A percentile compares a stretch with the other conserved stretches of the same genome.
phyloP scores from a whole-genome alignment of 2,329 filamentous ascomycete species.

The Hypoxylon sp. region DNA sequence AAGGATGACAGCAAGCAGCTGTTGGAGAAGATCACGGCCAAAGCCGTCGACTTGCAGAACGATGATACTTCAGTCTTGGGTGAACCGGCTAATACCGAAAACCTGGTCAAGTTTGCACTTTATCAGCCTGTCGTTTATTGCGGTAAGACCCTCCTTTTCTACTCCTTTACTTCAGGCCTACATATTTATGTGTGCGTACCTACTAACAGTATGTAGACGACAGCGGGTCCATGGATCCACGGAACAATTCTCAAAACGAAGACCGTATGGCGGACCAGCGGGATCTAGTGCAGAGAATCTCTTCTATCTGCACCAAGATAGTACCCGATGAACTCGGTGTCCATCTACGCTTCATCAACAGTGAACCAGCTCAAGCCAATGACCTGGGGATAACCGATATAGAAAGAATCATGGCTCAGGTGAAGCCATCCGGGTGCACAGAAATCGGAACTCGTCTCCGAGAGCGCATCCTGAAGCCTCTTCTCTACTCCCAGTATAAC shows the following conservation, averaged over 20 bases:
- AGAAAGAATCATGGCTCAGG: slow-evolving; percentile 18
- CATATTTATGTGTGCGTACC: too few species aligned
- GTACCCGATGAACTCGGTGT: slow-evolving; percentile 39
- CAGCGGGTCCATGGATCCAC: slow-evolving; percentile 34
- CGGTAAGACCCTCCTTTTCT: slow-evolving; percentile 8
- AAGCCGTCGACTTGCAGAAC: slow-evolving; percentile 33
- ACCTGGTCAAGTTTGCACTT: slow-evolving; percentile 34
- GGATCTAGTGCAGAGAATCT: slow-evolving; percentile 28
- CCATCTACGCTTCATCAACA: slow-evolving; percentile 37
- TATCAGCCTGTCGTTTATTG: slow-evolving; percentile 39
- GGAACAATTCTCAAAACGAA: slow-evolving; percentile 17
- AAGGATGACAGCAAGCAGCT: slow-evolving; percentile 15
- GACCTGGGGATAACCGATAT: slow-evolving; percentile 22
- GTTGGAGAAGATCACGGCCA: slow-evolving; percentile 28
- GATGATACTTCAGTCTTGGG: slow-evolving; percentile 23
- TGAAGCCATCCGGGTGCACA: slow-evolving; percentile 26
- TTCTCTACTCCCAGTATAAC: slow-evolving; percentile 30
- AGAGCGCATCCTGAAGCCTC: slow-evolving; percentile 32
- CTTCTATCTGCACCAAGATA: slow-evolving; percentile 31
- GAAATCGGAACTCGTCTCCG: slow-evolving; percentile 35
- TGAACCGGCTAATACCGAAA: slow-evolving; percentile 28
- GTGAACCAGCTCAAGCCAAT: slow-evolving; percentile 2
- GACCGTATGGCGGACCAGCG: slow-evolving; percentile 34
- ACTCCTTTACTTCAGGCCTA: too few species aligned
- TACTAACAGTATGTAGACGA: slow-evolving; percentile 31